Conservation (phyloP, 768 basidiomycete species). For the Fomitopsis serialis region DNA sequence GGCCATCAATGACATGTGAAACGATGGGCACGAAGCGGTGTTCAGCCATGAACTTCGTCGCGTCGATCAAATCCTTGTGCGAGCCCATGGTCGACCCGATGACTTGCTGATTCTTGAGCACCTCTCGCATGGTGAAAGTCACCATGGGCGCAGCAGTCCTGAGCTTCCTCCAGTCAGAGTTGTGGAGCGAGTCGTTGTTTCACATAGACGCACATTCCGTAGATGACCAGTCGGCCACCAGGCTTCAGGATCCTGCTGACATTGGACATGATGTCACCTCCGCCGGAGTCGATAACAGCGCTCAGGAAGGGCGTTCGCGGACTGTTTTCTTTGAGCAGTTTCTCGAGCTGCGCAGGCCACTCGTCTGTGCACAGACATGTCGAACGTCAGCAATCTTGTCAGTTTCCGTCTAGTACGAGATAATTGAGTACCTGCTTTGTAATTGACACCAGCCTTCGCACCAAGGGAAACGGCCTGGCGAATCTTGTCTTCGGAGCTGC, state of each 20-base stretch:
- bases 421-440: slow-evolving; percentile 50
- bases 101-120: slow-evolving; percentile 68
- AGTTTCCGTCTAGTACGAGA: not conserved
- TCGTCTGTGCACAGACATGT: slow-evolving; percentile 17
- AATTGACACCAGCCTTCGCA: slow-evolving; percentile 72
- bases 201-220: slow-evolving; percentile 29
- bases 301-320: slow-evolving; percentile 20
- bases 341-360: slow-evolving; percentile 30
- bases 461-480: slow-evolving; percentile 59
- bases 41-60: slow-evolving; percentile 61
- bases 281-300: slow-evolving; percentile 42
- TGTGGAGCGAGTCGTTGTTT: not conserved
- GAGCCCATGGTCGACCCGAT: slow-evolving; percentile 86
- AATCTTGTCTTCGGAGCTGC: slow-evolving; percentile 65
- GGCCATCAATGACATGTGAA: slow-evolving; percentile 62
- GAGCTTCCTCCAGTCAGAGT: not conserved
- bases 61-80: slow-evolving; percentile 62
- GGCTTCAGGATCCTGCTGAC: slow-evolving; percentile 29
- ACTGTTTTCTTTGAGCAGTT: slow-evolving; percentile 21
- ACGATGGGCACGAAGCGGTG: slow-evolving; percentile 69
- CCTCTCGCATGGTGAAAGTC: slow-evolving; percentile 71
- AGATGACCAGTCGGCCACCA: slow-evolving; percentile 33
- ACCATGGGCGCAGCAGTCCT: slow-evolving; percentile 62
- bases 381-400: not conserved
- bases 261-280: slow-evolving; percentile 34